These are phyloP conservation scores for Astrephomene gubernaculifera DNA, from an alignment of 139 green algal species.

Conservation along the genomic window DNA sequence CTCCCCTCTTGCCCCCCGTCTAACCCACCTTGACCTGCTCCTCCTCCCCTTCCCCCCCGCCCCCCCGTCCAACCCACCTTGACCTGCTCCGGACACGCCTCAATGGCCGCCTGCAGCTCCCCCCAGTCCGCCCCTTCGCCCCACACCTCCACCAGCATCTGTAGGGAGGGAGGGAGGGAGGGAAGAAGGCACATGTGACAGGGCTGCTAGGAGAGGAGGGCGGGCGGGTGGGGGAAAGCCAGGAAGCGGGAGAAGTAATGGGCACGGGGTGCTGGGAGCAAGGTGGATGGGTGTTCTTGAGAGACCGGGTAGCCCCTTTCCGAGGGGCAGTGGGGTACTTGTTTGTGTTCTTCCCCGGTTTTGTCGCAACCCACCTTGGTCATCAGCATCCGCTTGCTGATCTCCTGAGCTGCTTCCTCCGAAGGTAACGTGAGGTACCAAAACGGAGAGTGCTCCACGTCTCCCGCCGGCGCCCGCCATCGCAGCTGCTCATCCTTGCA, in stretches of 20 bases:
- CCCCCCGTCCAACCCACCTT: background rate
- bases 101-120: conserved; percentile 59
- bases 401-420: conserved; percentile 52
- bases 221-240: background rate
- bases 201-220: background rate
- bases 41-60: background rate
- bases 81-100: conserved; percentile 49
- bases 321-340: too few species aligned
- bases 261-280: background rate
- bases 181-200: background rate
- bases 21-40: background rate
- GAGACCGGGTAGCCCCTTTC: background rate
- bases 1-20: background rate
- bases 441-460: conserved; percentile 44
- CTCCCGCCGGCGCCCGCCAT: conserved; percentile 53
- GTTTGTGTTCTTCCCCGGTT: background rate
- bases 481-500: conserved; percentile 39
- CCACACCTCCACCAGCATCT: conserved; percentile 88
- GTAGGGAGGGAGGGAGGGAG: too few species aligned
- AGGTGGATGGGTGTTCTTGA: background rate
- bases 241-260: background rate
- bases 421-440: conserved; percentile 67
- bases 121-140: conserved; percentile 79
- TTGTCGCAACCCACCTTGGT: conserved; percentile 37
- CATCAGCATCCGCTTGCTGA: conserved; percentile 64